Evolutionary conservation across 2,329 filamentous ascomycete species (phyloP), one percentile per base, ranked within the genome.

Genomic region (Alternaria novae-zelandiae): DNA sequence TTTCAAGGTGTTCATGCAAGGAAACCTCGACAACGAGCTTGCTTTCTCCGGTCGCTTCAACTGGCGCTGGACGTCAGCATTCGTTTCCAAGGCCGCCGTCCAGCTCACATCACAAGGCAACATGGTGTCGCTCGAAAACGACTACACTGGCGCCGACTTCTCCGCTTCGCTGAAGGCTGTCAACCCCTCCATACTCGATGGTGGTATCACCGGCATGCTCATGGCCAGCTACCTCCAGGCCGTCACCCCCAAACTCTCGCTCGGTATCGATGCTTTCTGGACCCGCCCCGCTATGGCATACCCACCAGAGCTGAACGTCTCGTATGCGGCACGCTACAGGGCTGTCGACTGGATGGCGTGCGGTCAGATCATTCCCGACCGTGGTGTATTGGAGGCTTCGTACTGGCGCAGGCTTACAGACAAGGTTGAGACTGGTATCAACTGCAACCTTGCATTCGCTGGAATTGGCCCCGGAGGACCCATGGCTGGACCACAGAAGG

Each of bases 221-320:
- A 94, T 99, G 76, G 94, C 93, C 74, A 96, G 92, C 85, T 98
- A 98, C 83, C 87, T 99, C 64, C 96, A 99, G 83, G 92, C 94
- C 54, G 84, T 99, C 66, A 99, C 96, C 44, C 91, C 93, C 65
- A 90, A 88, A 75, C 87, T 99, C 66, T 89, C 95, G 53, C 86
- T 99, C 57, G 96, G 96, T 72, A 86, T 98, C 65, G 96, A 99
- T 83, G 91, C 91, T 59, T 91, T 99, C 73, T 97, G 93, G 93
- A 95, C 97, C 84, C 92, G 94, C 78, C 88, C 90, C 56, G 92
- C 90, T 54, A 86, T 96, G 73, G 91, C 89, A 76, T 89, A 95
- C 80, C 92, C 92, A 46, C 96, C 96, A n/a, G 94, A 98, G 80
- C 92, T 94, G 57, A 91, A 91, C 64, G 83, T 97, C 64, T 97